Evolutionary conservation across 257 asterid species (phyloP), one percentile per base, ranked within the genome.

Genomic region (Echites panduratus): DNA sequence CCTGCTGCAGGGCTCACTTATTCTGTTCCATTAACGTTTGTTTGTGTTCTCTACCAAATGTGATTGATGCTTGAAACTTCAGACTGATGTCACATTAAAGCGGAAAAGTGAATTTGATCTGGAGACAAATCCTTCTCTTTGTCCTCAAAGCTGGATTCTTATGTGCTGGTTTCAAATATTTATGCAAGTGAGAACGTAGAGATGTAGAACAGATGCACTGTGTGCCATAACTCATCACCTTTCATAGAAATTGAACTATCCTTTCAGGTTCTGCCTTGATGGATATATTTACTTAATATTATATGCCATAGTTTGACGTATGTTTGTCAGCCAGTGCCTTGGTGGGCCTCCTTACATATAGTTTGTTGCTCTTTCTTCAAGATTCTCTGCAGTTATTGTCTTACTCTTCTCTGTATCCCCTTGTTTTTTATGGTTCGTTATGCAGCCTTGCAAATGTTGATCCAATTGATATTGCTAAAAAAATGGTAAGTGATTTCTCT

Each of bases 371-470:
- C 4, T 13, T 59, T 29, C 66, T 59, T 59, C 43, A 27, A 27
- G 43, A 11, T 13, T 27, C n/a, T 29, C 13, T 17, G 38, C 38
- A 32, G 38, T 32, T 32, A 32, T 32, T 32, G 38, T 32, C 38
- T 32, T 32, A 1, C 38, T 32, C 38, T 32, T 32, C 38, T 32
- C 70, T 70, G 19, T 38, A 19, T 35, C 59, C 35, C 71, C 35
- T 79, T 66, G 14, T 45, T 32, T 62, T 74, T 13, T 70, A 41
- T 67, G 66, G 63, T 43, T 61, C 69, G 64, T 70, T 47, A 78
- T 80, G 81, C 82, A 95, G 98, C 84, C 99, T 95, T 53, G 99
- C 99, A 73, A 95, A 95, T 83, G 99, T 95, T 16, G 99, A 95
- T 79, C 99, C 99, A 65, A 88, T 95, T 81, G 99, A 95, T 74